A percentile compares a stretch with the other conserved stretches of the same genome.
Conservation (phyloP, 2,329 filamentous ascomycete species). For the Colletotrichum camelliae region DNA sequence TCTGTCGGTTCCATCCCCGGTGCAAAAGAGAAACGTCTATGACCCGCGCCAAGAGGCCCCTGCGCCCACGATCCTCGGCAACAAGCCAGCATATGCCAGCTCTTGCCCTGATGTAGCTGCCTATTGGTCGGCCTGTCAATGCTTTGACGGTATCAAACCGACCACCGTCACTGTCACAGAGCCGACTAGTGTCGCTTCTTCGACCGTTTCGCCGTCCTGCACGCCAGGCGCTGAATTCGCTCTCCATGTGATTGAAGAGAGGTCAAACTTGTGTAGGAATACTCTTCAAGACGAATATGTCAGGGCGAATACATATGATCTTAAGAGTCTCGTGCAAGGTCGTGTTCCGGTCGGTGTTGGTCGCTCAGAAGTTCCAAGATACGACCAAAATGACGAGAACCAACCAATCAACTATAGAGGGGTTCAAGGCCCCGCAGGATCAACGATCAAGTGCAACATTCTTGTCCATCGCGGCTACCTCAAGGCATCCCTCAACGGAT, state of each 20-base stretch:
- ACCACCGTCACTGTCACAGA: constrained; percentile 15
- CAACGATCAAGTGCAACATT: neutral
- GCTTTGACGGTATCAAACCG: constrained; percentile 21
- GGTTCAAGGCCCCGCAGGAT: neutral
- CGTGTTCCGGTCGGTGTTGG: neutral
- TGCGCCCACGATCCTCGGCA: neutral
- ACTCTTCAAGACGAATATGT: neutral
- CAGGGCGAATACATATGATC: neutral
- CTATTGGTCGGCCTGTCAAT: constrained; percentile 26
- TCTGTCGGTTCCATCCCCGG: neutral
- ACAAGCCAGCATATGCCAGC: constrained; percentile 22
- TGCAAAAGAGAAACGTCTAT: neutral
- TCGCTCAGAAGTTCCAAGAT: neutral
- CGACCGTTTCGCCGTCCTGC: neutral
- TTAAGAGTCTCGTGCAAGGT: neutral
- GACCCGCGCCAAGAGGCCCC: neutral
- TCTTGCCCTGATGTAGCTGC: constrained; percentile 12
- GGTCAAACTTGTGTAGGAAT: neutral
- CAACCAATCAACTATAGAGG: neutral
- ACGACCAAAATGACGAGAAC: neutral
- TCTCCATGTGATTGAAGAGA: neutral
- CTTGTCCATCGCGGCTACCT: constrained; percentile 10
- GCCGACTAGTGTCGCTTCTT: neutral
- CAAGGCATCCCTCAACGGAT: neutral
- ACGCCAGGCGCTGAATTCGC: constrained; percentile 13